These are phyloP conservation scores for Cadophora sp. DNA, from an alignment of 2,329 filamentous ascomycete genomes.

Conservation along the genomic window DNA sequence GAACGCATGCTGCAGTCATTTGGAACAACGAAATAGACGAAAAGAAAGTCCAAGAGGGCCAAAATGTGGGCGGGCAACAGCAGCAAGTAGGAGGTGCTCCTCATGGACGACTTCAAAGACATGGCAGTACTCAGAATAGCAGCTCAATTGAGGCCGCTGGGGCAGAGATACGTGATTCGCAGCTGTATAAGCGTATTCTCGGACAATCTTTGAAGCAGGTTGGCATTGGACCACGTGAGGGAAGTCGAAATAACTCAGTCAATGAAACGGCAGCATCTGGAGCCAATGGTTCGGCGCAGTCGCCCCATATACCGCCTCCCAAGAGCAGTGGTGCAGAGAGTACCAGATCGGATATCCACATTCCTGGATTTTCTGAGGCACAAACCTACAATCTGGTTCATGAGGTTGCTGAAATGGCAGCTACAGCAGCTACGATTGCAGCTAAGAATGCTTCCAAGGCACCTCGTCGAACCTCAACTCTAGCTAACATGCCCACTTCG, in stretches of 20 bases:
- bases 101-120: constrained; percentile 38
- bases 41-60: constrained; percentile 68
- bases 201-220: constrained; percentile 88
- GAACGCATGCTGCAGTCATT: constrained; percentile 95
- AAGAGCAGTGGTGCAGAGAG: constrained; percentile 59
- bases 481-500: constrained; percentile 45
- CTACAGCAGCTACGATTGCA: constrained; percentile 86
- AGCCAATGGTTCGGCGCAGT: constrained; percentile 54
- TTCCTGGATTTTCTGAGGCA: constrained; percentile 78
- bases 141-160: constrained; percentile 35
- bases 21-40: constrained; percentile 89
- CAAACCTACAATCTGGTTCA: constrained; percentile 83
- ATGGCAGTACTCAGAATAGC: constrained; percentile 34
- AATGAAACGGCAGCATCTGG: constrained; percentile 24
- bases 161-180: constrained; percentile 81
- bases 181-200: constrained; percentile 91
- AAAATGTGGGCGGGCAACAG: constrained; percentile 42
- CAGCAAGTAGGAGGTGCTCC: constrained; percentile 32
- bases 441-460: constrained; percentile 73
- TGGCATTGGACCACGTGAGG: constrained; percentile 66
- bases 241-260: constrained; percentile 49
- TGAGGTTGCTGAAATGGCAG: constrained; percentile 92
- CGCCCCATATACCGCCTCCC: constrained; percentile 79
- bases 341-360: constrained; percentile 54
- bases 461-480: constrained; percentile 56